Evolutionary conservation across 345 rosid genomes (phyloP).

Genomic region (Syzygium grande): DNA sequence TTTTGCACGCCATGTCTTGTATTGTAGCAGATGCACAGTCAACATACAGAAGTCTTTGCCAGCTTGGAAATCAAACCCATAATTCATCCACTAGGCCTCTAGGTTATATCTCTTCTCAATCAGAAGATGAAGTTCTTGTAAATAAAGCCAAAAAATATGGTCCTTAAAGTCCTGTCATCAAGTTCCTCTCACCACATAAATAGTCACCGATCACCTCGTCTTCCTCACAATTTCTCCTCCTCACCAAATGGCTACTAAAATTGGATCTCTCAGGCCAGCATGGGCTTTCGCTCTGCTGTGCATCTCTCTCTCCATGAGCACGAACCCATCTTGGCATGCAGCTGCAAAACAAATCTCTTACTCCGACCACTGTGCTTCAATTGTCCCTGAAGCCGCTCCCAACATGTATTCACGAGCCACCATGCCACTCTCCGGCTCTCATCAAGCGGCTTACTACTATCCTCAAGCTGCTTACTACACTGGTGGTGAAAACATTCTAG

Average conservation of each 20-base stretch:
- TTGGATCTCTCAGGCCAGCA: background rate
- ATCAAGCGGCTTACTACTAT: no score
- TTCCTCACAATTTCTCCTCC: background rate
- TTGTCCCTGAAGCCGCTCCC: slow-evolving; percentile 13
- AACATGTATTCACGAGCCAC: background rate
- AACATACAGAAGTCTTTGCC: background rate
- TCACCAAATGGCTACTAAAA: background rate
- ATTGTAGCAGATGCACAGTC: background rate
- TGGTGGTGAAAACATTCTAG: background rate
- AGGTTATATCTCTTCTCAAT: background rate
- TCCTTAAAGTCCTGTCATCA: background rate
- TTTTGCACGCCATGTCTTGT: background rate
- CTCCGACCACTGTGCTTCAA: slow-evolving; percentile 14
- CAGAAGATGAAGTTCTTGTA: background rate
- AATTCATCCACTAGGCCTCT: background rate
- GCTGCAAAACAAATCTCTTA: slow-evolving; percentile 1
- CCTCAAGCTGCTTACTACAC: slow-evolving; percentile 8
- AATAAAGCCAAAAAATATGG: background rate
- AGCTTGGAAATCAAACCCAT: background rate
- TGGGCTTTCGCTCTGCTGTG: background rate
- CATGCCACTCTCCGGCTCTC: background rate
- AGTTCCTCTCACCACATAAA: background rate
- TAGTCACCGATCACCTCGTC: background rate
- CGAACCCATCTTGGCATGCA: background rate
- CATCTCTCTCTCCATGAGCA: background rate